Conservation (phyloP, 257 asterid species). For the Solanum neorickii region DNA sequence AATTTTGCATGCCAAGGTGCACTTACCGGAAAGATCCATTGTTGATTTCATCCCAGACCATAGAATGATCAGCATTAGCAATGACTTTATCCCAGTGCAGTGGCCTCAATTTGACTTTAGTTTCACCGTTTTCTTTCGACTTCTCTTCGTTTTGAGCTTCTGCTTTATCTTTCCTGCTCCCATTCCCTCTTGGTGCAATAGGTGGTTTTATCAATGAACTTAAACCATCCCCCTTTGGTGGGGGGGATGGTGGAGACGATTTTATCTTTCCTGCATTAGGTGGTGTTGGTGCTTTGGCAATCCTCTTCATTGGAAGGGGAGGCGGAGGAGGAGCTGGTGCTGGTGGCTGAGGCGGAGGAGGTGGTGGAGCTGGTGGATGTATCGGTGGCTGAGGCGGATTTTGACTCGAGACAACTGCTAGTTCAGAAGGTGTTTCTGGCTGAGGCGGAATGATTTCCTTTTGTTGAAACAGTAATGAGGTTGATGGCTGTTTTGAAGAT, state of each 20-base stretch:
- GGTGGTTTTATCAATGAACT: conserved; percentile 32
- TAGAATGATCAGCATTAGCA: conserved; percentile 64
- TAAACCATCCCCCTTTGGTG: conserved; percentile 10
- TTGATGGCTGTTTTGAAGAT: neutral
- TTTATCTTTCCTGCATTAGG: conserved; percentile 3
- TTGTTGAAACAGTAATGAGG: conserved; percentile 6
- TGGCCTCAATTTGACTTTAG: conserved; percentile 51
- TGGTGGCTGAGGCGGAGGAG: conserved; percentile 12
- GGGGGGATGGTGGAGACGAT: conserved; percentile 18
- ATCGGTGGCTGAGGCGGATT: conserved; percentile 13
- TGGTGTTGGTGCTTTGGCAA: conserved; percentile 6
- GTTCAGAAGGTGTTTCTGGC: neutral
- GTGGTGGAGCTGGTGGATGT: conserved; percentile 3
- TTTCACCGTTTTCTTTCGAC: conserved; percentile 11
- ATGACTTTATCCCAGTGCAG: conserved; percentile 87
- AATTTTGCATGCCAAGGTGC: neutral
- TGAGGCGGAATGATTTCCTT: neutral
- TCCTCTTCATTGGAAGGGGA: conserved; percentile 5
- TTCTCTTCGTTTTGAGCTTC: conserved; percentile 9
- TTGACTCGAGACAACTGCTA: neutral
- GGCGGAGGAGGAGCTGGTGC: conserved; percentile 12
- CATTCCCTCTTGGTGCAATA: conserved; percentile 16
- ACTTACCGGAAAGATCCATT: conserved; percentile 75
- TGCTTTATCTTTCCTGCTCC: conserved; percentile 1
- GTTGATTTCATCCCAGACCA: conserved; percentile 81